Percentiles rank a stretch among this genome's conserved stretches.
Conservation (phyloP, 2,329 filamentous ascomycete genomes). For the Aspergillus oerlinghausenensis region DNA sequence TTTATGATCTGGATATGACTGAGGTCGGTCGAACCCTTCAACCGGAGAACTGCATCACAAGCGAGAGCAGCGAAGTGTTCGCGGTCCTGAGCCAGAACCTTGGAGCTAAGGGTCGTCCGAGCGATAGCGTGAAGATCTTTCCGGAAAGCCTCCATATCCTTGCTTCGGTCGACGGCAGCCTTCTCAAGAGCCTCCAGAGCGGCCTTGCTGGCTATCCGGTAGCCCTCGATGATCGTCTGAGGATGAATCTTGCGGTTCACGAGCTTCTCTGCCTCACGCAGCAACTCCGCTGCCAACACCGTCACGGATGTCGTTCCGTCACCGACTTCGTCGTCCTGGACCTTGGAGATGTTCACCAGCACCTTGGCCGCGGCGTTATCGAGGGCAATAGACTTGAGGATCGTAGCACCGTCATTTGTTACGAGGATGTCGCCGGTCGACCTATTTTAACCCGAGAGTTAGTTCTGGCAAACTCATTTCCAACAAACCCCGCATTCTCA, state of each 20-base stretch:
- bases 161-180: conserved; percentile 84
- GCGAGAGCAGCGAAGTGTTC: conserved; percentile 87
- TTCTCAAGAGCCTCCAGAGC: conserved; percentile 80
- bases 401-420: conserved; percentile 97
- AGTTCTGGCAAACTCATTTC: conserved; percentile 8
- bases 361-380: conserved; percentile 99
- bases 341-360: conserved; percentile 97
- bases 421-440: conserved; percentile 97
- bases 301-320: conserved; percentile 98
- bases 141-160: conserved; percentile 75
- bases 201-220: conserved; percentile 90
- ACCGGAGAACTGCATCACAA: conserved; percentile 81
- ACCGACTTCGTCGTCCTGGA: conserved; percentile 97
- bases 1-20: conserved; percentile 99
- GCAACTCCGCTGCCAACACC: conserved; percentile 87
- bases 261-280: conserved; percentile 94
- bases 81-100: conserved; percentile 90
- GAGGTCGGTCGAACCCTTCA: conserved; percentile 86
- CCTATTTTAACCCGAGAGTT: conserved; percentile 40
- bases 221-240: conserved; percentile 98
- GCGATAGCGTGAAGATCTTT: conserved; percentile 88
- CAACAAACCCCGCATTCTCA: conserved; percentile 12
- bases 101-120: conserved; percentile 92
- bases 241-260: conserved; percentile 98
- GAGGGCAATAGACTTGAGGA: conserved; percentile 95